Base-by-base conservation (phyloP, 129 eudicot genomes). In the Chrysanthemum seticuspe region DNA sequence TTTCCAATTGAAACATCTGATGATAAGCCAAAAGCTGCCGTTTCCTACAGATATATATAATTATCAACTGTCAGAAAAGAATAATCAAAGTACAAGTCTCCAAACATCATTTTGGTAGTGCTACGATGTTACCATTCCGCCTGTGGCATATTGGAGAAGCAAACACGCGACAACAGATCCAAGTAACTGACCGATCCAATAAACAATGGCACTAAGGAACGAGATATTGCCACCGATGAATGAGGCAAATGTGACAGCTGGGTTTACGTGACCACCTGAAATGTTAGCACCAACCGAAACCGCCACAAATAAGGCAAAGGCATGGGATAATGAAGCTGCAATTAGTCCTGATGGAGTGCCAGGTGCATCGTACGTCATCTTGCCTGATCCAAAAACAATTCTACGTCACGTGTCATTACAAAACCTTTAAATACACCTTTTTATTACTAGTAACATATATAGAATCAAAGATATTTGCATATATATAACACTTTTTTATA, bases 251-350 rank as follows among this genome's bases (percentile, higher is more conserved):
- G 96, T 89, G 36, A 89, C 96, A 0, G 91, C 96, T 1, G 96
- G 96, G 54, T 89, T 89, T 13, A 89, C 96, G 31, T 89, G 96
- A 10, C 96, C 96, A 2, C 96, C 91, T 0, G 96, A 89, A 36
- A 86, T 82, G 75, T 89, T 89, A 18, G 91, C 96, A 9, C 91
- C 82, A 2, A 89, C 81, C 3, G 91, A 79, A 52, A 89, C 89
- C 0, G 96, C 96, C 68, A 86, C 96, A 59, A 86, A 70, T 44
- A 89, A 80, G 2, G 89, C 89, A 13, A 89, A 89, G 21, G 89
- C 91, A 56, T 89, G 91, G 66, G 91, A 76, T 69, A 89, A 68
- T 29, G 96, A 75, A 10, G 96, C 96, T 2, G 79, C 85, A 44
- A 89, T 68, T 8, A 89, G 76, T 29, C 96, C 96, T 1, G 89